Evolutionary conservation across 139 green algal species (phyloP).

Genomic region (Marvania coccoides): DNA sequence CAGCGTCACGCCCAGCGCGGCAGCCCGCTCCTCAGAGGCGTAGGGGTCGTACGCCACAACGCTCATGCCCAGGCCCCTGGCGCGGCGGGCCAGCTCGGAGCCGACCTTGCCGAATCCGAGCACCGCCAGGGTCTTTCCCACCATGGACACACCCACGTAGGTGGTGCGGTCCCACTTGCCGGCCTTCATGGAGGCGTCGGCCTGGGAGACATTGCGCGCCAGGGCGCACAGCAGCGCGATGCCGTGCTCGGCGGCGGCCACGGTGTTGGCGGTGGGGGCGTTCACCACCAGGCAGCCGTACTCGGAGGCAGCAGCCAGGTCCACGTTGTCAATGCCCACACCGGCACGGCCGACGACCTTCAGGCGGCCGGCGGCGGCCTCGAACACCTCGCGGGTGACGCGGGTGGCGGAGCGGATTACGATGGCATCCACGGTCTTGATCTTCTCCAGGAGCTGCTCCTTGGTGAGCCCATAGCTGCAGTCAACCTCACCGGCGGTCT

Average conservation of each 20-base stretch:
- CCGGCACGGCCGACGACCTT: constrained; percentile 92
- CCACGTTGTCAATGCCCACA: constrained; percentile 95
- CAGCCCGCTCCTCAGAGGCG: constrained; percentile 69
- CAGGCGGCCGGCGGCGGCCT: constrained; percentile 82
- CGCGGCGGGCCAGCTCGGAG: constrained; percentile 79
- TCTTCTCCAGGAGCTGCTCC: constrained; percentile 59
- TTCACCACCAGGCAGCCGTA: constrained; percentile 93
- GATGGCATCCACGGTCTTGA: constrained; percentile 75
- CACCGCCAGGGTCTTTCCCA: constrained; percentile 89
- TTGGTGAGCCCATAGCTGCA: constrained; percentile 42
- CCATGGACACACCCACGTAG: constrained; percentile 78
- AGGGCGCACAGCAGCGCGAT: constrained; percentile 89
- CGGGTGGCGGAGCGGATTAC: constrained; percentile 90
- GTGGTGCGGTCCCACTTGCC: constrained; percentile 82
- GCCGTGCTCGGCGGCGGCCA: constrained; percentile 93
- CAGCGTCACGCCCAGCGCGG: constrained; percentile 66
- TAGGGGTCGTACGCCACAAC: constrained; percentile 93
- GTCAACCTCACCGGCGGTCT: constrained; percentile 54
- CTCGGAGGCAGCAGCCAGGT: constrained; percentile 88
- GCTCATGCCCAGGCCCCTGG: constrained; percentile 73
- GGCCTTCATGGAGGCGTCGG: constrained; percentile 82
- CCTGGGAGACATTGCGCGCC: constrained; percentile 76
- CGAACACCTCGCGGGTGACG: constrained; percentile 84
- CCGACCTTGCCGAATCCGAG: constrained; percentile 97
- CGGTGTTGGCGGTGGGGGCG: constrained; percentile 94